phyloP scores from a whole-genome alignment of 352 stramenopile genomes.

The Aphanomyces cochlioides region DNA sequence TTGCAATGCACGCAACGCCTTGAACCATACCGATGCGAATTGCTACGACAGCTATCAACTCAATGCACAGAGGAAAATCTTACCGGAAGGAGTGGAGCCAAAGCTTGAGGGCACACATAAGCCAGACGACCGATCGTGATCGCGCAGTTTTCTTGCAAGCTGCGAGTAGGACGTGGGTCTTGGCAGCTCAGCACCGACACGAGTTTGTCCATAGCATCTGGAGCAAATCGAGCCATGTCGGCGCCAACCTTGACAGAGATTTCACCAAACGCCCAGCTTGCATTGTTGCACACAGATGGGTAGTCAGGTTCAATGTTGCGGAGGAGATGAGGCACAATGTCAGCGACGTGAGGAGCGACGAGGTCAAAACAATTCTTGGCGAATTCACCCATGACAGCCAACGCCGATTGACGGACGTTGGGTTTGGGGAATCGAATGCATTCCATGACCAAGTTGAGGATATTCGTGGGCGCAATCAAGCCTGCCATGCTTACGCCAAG shows the following conservation, averaged over 20 bases:
- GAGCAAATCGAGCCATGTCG: conserved; percentile 78
- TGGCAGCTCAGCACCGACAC: conserved; percentile 14
- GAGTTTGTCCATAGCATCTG: conserved; percentile 17
- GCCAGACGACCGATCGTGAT: conserved; percentile 87
- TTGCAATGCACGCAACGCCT: conserved; percentile 75
- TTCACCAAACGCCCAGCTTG: conserved; percentile 88
- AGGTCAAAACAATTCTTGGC: conserved; percentile 78
- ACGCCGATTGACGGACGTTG: conserved; percentile 86
- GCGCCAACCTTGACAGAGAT: conserved; percentile 79
- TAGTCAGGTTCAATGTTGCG: conserved; percentile 85
- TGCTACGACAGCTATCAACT: conserved; percentile 38
- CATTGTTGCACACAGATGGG: conserved; percentile 90
- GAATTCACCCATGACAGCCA: conserved; percentile 86
- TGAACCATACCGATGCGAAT: conserved; percentile 87
- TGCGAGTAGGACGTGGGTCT: conserved; percentile 73
- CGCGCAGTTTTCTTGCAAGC: conserved; percentile 86
- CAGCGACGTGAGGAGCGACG: conserved; percentile 62
- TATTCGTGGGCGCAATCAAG: conserved; percentile 76
- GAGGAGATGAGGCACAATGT: conserved; percentile 81
- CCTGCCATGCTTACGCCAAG: conserved; percentile 68
- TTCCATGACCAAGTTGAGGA: conserved; percentile 84
- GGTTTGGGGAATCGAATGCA: conserved; percentile 83
- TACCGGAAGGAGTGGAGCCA: conserved; percentile 62
- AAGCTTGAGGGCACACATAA: conserved; percentile 77
- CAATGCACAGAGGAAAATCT: neutral